Conservation (phyloP, 805 yeast genomes). For the Nakazawaea laoshanensis region DNA sequence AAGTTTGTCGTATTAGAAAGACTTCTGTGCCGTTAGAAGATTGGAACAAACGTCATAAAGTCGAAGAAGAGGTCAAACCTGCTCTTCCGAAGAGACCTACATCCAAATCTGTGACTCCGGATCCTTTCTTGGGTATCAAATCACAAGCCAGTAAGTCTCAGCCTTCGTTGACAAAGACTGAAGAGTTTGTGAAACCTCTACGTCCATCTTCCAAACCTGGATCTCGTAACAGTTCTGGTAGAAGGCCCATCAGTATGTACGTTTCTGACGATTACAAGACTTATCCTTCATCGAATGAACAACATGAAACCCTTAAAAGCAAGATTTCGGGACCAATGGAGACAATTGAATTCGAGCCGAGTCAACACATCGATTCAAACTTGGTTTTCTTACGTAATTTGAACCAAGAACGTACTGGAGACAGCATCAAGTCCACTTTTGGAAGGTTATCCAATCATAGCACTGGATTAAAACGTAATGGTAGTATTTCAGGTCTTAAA, state of each 20-base stretch:
- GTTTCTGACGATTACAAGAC: slow-evolving; percentile 12
- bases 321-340: slow-evolving; percentile 13
- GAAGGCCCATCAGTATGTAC: slow-evolving; percentile 29
- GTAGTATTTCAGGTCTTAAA: slow-evolving; percentile 26
- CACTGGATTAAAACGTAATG: slow-evolving; percentile 17
- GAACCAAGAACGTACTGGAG: slow-evolving; percentile 26
- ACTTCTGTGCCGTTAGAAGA: slow-evolving; percentile 32
- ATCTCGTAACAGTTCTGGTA: slow-evolving; percentile 1
- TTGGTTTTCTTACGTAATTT: slow-evolving; percentile 28
- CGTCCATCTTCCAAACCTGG: slow-evolving; percentile 1
- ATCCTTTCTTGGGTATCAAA: background rate
- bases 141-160: slow-evolving; percentile 7
- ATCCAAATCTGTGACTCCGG: background rate
- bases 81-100: slow-evolving; percentile 8
- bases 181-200: slow-evolving; percentile 2
- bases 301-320: slow-evolving; percentile 6
- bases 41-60: slow-evolving; percentile 20
- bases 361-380: slow-evolving; percentile 23
- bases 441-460: slow-evolving; percentile 1
- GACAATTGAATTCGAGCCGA: slow-evolving; percentile 23
- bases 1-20: slow-evolving; percentile 54
- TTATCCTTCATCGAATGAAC: slow-evolving; percentile 5
- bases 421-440: slow-evolving; percentile 19
- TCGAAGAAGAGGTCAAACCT: slow-evolving; percentile 9
- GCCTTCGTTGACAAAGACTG: slow-evolving; percentile 2